Evolutionary conservation across 176 grass and related monocot species (phyloP).

Genomic region (Oryza meridionalis): DNA sequence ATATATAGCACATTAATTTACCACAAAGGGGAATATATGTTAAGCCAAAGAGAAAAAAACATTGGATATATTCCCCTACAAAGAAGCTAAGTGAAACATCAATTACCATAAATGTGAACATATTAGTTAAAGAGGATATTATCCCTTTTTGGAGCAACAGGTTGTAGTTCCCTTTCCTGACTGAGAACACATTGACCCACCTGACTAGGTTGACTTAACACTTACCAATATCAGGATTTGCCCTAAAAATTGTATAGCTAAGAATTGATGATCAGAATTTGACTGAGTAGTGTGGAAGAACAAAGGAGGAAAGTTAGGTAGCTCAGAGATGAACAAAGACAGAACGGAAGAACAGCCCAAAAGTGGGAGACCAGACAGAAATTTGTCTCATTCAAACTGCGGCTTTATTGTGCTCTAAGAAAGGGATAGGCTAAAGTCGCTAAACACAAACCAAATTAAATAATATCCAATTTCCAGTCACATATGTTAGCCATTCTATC

Average conservation of each 20-base stretch:
- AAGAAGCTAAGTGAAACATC: neutral
- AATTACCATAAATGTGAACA: neutral
- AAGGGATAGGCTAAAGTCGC: neutral
- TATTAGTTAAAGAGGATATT: neutral
- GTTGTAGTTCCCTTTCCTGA: neutral
- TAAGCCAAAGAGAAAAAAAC: neutral
- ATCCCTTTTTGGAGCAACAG: neutral
- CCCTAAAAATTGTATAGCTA: neutral
- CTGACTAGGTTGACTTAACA: neutral
- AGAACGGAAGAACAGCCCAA: neutral
- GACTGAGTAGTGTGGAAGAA: neutral
- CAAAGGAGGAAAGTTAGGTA: neutral
- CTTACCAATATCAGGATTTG: neutral
- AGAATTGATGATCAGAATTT: neutral
- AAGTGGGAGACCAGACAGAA: neutral
- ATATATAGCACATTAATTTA: neutral
- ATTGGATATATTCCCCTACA: neutral
- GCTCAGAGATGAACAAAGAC: neutral
- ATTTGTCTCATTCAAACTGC: neutral
- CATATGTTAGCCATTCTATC: neutral
- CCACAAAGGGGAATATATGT: neutral
- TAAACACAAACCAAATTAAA: conserved; percentile 14
- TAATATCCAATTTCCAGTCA: neutral
- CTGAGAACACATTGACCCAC: neutral
- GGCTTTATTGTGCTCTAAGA: neutral